Base-by-base conservation (phyloP, 371 early-diverging fungal genomes). In the Sporodiniella umbellata region DNA sequence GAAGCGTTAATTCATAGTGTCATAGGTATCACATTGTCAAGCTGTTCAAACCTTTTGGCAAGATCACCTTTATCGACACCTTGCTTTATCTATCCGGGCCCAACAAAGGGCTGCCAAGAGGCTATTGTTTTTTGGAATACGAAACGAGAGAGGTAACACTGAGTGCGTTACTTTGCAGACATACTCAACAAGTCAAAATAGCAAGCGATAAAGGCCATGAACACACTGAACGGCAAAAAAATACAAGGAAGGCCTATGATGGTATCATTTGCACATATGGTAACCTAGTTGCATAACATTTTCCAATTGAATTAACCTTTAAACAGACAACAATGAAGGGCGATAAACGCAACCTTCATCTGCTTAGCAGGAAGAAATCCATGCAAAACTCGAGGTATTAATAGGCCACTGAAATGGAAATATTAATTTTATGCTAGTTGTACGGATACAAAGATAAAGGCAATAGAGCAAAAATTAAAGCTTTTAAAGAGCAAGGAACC, bases 121-220 rank as follows among this genome's bases (percentile, higher is more conserved):
- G 85, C 1, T 86, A 79, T 52, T 82, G 85, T 45, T 86, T 86
- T 51, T 52, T 86, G 10, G 86, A 86, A 45, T 86, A 72, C 54
- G 79, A 74, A 33, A 66, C 53, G 2, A 64, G 68, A 55, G 65
- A 75, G 63, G 78, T 78, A 62, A 45, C n/a, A n/a, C n/a, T n/a
- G n/a, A n/a, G n/a, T n/a, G n/a, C n/a, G n/a, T n/a, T n/a, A n/a
- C n/a, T n/a, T n/a, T n/a, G n/a, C n/a, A n/a, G n/a, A n/a, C n/a
- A n/a, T n/a, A n/a, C n/a, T n/a, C n/a, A n/a, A n/a, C n/a, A n/a
- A n/a, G n/a, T n/a, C 8, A 21, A 33, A 53, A 6, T 51, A 80
- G 68, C 72, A 80, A 57, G 80, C 85, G 1, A 57, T 79, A 10
- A 61, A 57, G 15, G 85, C 85, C 7, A 77, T 81, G 28, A 67